Evolutionary conservation across 2,329 filamentous ascomycete species (phyloP).

Genomic region (Lasiodiplodia citricola): DNA sequence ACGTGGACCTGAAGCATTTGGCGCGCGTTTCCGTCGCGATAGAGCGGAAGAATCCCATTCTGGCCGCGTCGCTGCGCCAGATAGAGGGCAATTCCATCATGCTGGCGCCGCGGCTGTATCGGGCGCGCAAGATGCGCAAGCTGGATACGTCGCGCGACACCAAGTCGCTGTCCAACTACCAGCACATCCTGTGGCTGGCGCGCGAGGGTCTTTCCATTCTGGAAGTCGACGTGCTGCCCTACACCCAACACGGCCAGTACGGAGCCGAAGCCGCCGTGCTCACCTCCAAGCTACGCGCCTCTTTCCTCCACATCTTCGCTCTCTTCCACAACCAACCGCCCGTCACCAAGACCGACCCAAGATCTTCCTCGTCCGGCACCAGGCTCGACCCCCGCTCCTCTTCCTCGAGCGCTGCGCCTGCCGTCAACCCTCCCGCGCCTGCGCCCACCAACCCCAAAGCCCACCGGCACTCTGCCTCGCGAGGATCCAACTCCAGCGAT

Average conservation of each 20-base stretch:
- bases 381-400: not conserved
- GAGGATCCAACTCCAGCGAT: conserved; percentile 16
- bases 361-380: conserved; percentile 47
- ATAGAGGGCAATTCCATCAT: conserved; percentile 89
- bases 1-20: conserved; percentile 97
- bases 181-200: conserved; percentile 94
- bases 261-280: conserved; percentile 82
- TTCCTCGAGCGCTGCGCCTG: not conserved
- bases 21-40: conserved; percentile 84
- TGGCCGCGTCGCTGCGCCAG: conserved; percentile 85
- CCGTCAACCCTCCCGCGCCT: conserved; percentile 3
- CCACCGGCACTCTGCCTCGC: not conserved
- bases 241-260: conserved; percentile 72
- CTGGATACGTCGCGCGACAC: conserved; percentile 80
- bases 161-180: conserved; percentile 80
- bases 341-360: conserved; percentile 47
- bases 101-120: conserved; percentile 81
- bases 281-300: conserved; percentile 88
- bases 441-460: not conserved
- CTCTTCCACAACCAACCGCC: conserved; percentile 91
- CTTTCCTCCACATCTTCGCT: conserved; percentile 96
- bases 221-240: conserved; percentile 82
- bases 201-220: conserved; percentile 88
- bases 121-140: conserved; percentile 80
- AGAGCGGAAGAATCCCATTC: conserved; percentile 75